Evolutionary conservation across 208 protist genomes (phyloP).

Genomic region (Trypanosoma scelopori): DNA sequence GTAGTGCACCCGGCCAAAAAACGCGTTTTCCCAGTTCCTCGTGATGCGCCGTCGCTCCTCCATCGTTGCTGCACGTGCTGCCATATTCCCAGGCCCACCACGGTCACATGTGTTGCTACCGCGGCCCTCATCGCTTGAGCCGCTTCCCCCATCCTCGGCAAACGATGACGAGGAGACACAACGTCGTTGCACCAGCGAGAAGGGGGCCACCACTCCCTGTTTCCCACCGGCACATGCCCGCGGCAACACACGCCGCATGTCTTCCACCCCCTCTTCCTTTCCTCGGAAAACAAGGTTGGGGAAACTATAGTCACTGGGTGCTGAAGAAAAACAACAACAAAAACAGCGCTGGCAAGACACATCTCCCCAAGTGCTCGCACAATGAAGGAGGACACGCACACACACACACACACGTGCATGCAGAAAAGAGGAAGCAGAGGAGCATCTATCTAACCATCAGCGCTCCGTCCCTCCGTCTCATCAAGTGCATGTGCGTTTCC

Average conservation of each 20-base stretch:
- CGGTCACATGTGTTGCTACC: not conserved
- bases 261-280: not conserved
- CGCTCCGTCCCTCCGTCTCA: too few relatives aligned
- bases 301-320: too few relatives aligned
- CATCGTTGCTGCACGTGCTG: conserved; percentile 30
- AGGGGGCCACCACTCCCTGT: not conserved
- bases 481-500: not conserved
- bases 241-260: conserved; percentile 8
- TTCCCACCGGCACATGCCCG: not conserved
- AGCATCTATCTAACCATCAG: not conserved
- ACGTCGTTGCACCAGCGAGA: not conserved
- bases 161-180: conserved; percentile 11
- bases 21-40: conserved; percentile 83
- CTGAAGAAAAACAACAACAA: not conserved
- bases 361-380: too few relatives aligned
- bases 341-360: not conserved
- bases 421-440: not conserved
- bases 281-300: not conserved
- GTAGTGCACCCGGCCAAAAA: conserved; percentile 81
- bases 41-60: conserved; percentile 63
- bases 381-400: not conserved
- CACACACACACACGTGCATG: not conserved
- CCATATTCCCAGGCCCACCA: conserved; percentile 3
- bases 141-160: too few relatives aligned
- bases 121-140: not conserved